Percentiles rank a stretch among this genome's conserved stretches.
Evolutionary conservation across 805 yeast species (phyloP).

Genomic region (Blastobotrys robertii): DNA sequence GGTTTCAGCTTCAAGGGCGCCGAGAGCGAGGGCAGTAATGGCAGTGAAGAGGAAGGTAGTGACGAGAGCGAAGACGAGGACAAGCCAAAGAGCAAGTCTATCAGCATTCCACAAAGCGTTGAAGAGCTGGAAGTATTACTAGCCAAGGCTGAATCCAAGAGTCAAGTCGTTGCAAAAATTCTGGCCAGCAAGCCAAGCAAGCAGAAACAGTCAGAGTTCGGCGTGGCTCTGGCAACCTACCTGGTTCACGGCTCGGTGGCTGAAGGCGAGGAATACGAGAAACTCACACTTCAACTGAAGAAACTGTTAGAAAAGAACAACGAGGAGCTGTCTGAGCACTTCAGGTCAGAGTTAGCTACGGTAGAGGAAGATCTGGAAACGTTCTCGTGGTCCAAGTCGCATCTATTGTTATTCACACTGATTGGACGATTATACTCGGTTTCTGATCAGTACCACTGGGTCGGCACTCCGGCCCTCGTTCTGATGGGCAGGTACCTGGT

Average conservation of each 20-base stretch:
- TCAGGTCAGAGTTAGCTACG: constrained; percentile 46
- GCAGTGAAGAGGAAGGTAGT: constrained; percentile 17
- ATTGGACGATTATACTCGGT: constrained; percentile 81
- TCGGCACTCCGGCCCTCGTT: constrained; percentile 75
- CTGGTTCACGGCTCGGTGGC: background rate
- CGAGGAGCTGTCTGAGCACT: constrained; percentile 49
- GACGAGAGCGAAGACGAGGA: constrained; percentile 41
- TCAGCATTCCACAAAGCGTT: constrained; percentile 6
- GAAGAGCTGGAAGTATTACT: constrained; percentile 2
- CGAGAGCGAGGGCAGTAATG: constrained; percentile 12
- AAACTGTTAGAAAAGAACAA: constrained; percentile 57
- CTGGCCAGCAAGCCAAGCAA: background rate
- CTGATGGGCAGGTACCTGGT: constrained; percentile 63
- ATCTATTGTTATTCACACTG: constrained; percentile 56
- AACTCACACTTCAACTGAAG: constrained; percentile 33
- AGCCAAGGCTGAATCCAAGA: constrained; percentile 4
- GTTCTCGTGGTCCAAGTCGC: constrained; percentile 33
- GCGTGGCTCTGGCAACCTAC: background rate
- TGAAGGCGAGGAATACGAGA: constrained; percentile 9
- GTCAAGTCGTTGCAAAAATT: background rate
- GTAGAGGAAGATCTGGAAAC: constrained; percentile 19
- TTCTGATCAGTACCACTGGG: constrained; percentile 89
- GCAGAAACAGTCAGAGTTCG: background rate
- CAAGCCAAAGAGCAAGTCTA: constrained; percentile 1
- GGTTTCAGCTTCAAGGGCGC: background rate